Evolutionary conservation across 768 basidiomycete genomes (phyloP).

Genomic region (Mrakia gelida): DNA sequence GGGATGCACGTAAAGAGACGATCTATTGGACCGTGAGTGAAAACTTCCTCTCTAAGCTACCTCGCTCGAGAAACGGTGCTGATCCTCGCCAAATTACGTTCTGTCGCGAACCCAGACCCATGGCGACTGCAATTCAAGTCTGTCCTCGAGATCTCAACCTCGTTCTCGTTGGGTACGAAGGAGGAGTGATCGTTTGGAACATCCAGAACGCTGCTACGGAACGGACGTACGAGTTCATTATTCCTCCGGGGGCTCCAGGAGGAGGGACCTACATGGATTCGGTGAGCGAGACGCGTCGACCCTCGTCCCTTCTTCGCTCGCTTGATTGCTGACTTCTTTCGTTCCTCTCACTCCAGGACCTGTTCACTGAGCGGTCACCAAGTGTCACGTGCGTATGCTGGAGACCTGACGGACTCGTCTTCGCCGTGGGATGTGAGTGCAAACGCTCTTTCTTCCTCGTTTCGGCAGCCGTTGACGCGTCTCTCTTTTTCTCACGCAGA

Average conservation of each 20-base stretch:
- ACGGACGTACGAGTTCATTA: conserved; percentile 62
- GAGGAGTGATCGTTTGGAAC: conserved; percentile 48
- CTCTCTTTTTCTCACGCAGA: conserved; percentile 43
- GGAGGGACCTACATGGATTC: conserved; percentile 59
- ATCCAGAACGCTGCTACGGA: conserved; percentile 44
- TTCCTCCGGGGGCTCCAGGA: conserved; percentile 74
- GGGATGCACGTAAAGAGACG: conserved; percentile 38
- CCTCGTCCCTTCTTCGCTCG: neutral
- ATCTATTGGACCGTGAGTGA: conserved; percentile 29
- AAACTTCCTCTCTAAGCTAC: neutral
- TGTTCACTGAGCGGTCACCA: conserved; percentile 66
- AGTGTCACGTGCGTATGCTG: conserved; percentile 67
- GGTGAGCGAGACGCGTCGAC: conserved; percentile 46
- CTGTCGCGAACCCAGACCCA: conserved; percentile 43
- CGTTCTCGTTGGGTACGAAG: conserved; percentile 41
- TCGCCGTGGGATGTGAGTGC: conserved; percentile 59
- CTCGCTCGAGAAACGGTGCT: neutral
- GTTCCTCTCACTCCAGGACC: conserved; percentile 37
- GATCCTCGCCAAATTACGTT: neutral
- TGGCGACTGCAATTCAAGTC: conserved; percentile 58
- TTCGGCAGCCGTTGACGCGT: neutral
- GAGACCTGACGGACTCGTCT: conserved; percentile 67
- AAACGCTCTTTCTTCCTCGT: neutral
- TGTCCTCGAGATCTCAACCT: conserved; percentile 36
- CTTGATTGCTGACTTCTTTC: conserved; percentile 1